These are phyloP conservation scores for Sordariomycetes sp. DNA, from an alignment of 2,329 filamentous ascomycete genomes.

Conservation along the genomic window DNA sequence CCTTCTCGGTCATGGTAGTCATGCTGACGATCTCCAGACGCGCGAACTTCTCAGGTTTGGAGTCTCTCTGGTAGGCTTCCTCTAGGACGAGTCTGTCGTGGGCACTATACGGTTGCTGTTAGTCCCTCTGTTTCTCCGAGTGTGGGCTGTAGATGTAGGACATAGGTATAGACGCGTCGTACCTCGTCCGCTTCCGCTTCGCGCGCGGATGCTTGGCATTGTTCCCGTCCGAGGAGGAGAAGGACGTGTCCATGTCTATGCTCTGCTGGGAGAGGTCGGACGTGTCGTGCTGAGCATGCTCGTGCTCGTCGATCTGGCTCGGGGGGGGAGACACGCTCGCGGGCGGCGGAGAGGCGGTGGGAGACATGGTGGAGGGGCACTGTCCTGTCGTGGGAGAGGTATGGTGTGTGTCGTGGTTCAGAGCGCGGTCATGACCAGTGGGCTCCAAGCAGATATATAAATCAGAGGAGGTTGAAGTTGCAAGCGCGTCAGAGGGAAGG, in stretches of 20 bases:
- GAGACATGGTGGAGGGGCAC: background rate
- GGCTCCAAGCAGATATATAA: background rate
- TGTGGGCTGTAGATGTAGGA: background rate
- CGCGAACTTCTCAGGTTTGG: conserved; percentile 85
- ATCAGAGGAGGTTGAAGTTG: too few species aligned
- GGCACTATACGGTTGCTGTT: conserved; percentile 43
- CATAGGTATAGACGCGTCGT: conserved; percentile 18
- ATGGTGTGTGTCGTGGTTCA: background rate
- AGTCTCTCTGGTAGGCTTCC: conserved; percentile 72
- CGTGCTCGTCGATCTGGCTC: background rate
- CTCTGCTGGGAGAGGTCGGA: background rate
- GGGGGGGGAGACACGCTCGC: too few species aligned
- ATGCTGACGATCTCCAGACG: conserved; percentile 76
- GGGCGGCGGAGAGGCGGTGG: background rate
- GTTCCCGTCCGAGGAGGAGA: conserved; percentile 5
- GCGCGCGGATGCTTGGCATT: conserved; percentile 43
- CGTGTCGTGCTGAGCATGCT: background rate
- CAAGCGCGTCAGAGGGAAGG: too few species aligned
- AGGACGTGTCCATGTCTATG: conserved; percentile 3
- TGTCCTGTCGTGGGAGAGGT: background rate
- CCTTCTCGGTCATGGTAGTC: conserved; percentile 87
- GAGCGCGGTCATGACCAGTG: background rate
- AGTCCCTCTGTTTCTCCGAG: background rate
- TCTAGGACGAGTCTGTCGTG: conserved; percentile 87
- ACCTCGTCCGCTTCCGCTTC: conserved; percentile 57